Evolutionary conservation across 2,329 filamentous ascomycete species (phyloP).

Genomic region (Aspergillus transmontanensis): DNA sequence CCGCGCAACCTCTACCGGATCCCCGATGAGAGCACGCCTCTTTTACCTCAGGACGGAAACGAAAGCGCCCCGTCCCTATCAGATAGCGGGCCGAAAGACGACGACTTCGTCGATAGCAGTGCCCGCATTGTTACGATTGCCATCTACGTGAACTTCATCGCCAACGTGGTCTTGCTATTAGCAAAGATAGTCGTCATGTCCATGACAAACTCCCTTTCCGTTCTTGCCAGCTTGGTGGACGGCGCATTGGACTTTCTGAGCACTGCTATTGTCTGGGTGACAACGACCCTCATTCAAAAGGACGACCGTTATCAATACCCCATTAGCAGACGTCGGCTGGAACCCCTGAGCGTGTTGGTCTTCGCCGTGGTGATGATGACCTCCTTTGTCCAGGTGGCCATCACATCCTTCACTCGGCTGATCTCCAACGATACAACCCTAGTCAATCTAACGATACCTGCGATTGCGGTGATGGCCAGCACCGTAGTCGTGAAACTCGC

Average conservation of each 20-base stretch:
- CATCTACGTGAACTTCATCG: slow-evolving; percentile 81
- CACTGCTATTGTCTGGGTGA: slow-evolving; percentile 64
- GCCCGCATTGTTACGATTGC: slow-evolving; percentile 79
- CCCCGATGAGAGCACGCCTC: slow-evolving; percentile 37
- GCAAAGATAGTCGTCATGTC: slow-evolving; percentile 78
- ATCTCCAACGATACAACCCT: slow-evolving; percentile 63
- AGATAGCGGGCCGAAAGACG: slow-evolving; percentile 47
- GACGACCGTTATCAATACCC: slow-evolving; percentile 66
- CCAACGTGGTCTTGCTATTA: slow-evolving; percentile 73
- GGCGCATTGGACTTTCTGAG: slow-evolving; percentile 68
- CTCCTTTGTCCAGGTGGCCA: slow-evolving; percentile 63
- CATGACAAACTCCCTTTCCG: slow-evolving; percentile 68
- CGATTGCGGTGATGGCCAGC: slow-evolving; percentile 76
- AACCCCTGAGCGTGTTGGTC: slow-evolving; percentile 66
- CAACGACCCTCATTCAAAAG: slow-evolving; percentile 60
- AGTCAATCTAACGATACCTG: slow-evolving; percentile 71
- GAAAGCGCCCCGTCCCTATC: slow-evolving; percentile 61
- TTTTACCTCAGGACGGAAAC: slow-evolving; percentile 45
- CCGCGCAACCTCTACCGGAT: slow-evolving; percentile 84
- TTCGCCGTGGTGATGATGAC: slow-evolving; percentile 70
- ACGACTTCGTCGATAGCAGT: slow-evolving; percentile 64
- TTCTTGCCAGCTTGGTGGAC: slow-evolving; percentile 68
- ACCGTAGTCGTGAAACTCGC: slow-evolving; percentile 81
- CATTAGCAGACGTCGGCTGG: slow-evolving; percentile 63
- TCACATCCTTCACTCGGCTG: slow-evolving; percentile 62